Evolutionary conservation across 768 basidiomycete species (phyloP).

Genomic region (Candolleomyces eurysporus): DNA sequence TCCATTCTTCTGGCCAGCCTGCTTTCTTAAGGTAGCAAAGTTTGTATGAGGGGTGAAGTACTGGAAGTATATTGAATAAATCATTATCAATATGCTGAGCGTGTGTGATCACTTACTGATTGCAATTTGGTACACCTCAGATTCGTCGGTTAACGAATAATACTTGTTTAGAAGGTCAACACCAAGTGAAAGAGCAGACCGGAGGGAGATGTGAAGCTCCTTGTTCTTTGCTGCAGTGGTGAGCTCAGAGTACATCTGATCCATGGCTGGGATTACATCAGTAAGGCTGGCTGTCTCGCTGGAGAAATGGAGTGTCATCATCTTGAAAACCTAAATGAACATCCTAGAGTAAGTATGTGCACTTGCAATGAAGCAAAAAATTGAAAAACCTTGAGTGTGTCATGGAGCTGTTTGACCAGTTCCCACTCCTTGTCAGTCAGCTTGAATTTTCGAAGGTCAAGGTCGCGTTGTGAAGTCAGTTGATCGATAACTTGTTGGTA

Average conservation of each 20-base stretch:
- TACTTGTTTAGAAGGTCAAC: slow-evolving; percentile 30
- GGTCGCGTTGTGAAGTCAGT: too few species aligned
- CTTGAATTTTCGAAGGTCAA: too few species aligned
- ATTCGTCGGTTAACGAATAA: slow-evolving; percentile 27
- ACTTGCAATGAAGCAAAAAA: too few species aligned
- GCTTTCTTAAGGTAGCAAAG: slow-evolving; percentile 24
- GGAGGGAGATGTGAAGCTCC: slow-evolving; percentile 15
- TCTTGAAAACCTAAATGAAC: slow-evolving; percentile 15
- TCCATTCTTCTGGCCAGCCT: slow-evolving; percentile 25
- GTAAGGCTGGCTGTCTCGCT: slow-evolving; percentile 9
- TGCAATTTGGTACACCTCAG: slow-evolving; percentile 29
- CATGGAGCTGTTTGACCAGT: too few species aligned
- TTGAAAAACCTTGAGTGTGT: too few species aligned
- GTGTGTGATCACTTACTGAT: slow-evolving; percentile 25
- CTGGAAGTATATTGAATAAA: slow-evolving; percentile 9
- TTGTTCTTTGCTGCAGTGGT: slow-evolving; percentile 6
- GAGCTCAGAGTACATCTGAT: slow-evolving; percentile 19
- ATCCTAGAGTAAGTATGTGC: too few species aligned
- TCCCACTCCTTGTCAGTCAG: too few species aligned
- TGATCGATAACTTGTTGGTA: too few species aligned
- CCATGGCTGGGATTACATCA: slow-evolving; percentile 21
- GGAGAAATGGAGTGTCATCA: slow-evolving; percentile 15
- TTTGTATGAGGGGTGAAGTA: slow-evolving; percentile 29
- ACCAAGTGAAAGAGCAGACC: slow-evolving; percentile 17
- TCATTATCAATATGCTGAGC: neutral